Evolutionary conservation across 2,329 filamentous ascomycete species (phyloP).

Genomic region (Fusarium ramigenum): DNA sequence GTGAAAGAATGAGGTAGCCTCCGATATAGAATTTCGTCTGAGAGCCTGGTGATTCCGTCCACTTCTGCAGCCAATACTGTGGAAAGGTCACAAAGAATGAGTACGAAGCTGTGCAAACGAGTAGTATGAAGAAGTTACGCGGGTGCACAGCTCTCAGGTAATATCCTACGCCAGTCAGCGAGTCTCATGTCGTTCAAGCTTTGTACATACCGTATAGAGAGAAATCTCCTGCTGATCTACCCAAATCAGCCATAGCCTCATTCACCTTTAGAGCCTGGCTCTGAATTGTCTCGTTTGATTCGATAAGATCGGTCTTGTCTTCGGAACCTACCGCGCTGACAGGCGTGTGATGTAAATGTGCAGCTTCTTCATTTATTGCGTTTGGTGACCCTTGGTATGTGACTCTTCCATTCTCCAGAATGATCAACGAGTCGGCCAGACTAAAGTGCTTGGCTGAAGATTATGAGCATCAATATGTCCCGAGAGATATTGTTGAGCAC

Average conservation of each 20-base stretch:
- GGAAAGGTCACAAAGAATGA: neutral
- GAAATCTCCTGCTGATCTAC: neutral
- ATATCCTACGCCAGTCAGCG: neutral
- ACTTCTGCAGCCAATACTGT: neutral
- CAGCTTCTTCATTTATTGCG: neutral
- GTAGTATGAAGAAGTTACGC: neutral
- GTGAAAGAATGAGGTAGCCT: neutral
- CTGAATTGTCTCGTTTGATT: neutral
- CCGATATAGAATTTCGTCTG: neutral
- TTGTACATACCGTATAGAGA: neutral
- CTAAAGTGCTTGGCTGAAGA: neutral
- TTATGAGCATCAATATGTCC: neutral
- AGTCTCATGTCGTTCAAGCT: too few species aligned
- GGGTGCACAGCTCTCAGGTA: neutral
- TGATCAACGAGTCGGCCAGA: neutral
- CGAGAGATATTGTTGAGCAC: accelerated
- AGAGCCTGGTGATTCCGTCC: neutral
- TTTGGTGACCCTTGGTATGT: neutral
- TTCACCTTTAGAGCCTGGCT: neutral
- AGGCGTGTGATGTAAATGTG: neutral
- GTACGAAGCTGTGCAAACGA: neutral
- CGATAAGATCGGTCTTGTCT: accelerated
- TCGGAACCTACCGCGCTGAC: accelerated
- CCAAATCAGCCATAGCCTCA: neutral
- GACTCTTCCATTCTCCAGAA: neutral